A percentile compares a stretch with the other conserved stretches of the same genome.
phyloP scores from a whole-genome alignment of 768 basidiomycete genomes.

The Russula ochroleuca region DNA sequence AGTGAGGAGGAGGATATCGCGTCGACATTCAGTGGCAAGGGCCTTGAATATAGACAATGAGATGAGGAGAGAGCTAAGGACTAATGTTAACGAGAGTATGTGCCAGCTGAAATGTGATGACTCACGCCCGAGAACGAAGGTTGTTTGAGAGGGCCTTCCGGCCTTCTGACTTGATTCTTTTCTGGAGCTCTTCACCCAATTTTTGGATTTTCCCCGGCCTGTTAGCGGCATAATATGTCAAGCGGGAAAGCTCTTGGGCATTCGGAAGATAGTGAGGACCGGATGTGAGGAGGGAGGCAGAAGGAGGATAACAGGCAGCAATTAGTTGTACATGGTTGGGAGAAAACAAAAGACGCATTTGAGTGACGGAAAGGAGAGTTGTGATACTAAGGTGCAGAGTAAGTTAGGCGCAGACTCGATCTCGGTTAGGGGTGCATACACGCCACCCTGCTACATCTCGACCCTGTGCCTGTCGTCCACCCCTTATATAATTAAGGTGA shows the following conservation, averaged over 20 bases:
- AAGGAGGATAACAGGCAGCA: conserved; percentile 80
- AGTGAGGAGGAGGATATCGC: conserved; percentile 73
- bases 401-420: background rate
- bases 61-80: conserved; percentile 65
- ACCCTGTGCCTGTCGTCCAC: too few relatives aligned
- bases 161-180: conserved; percentile 59
- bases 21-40: conserved; percentile 80
- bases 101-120: conserved; percentile 24
- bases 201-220: conserved; percentile 77
- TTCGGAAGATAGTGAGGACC: conserved; percentile 78
- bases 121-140: conserved; percentile 74
- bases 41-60: conserved; percentile 78
- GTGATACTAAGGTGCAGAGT: conserved; percentile 10
- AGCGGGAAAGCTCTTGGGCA: conserved; percentile 75
- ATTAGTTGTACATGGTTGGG: conserved; percentile 82
- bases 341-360: conserved; percentile 71
- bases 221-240: conserved; percentile 86
- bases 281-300: conserved; percentile 65
- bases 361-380: conserved; percentile 17
- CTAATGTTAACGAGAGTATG: conserved; percentile 1
- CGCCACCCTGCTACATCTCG: too few relatives aligned
- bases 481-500: too few relatives aligned
- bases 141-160: conserved; percentile 72
- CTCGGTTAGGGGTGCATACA: too few relatives aligned
- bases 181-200: conserved; percentile 71